Base-by-base conservation (phyloP, 306 rosid species). In the Urtica urens region DNA sequence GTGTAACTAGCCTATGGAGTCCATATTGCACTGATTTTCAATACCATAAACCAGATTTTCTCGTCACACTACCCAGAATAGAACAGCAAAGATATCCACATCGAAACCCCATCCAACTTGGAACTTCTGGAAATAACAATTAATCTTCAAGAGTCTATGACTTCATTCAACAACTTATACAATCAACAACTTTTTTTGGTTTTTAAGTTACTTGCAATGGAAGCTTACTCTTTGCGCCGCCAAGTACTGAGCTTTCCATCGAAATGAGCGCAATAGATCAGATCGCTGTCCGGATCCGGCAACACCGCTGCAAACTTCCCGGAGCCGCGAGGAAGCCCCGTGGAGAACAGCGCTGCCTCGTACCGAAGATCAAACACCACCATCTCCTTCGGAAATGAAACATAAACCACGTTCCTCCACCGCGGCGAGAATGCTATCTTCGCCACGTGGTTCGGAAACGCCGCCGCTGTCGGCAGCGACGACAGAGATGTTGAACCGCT, bases 241-340 rank as follows among this genome's bases (percentile, higher is more conserved):
- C 99, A 92, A 42, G 83, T 77, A 56, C 94, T 92, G 65, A 92
- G 93, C 70, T 54, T 92, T 54, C 99, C 99, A 50, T 92, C 96
- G 7, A 77, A 57, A 53, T 92, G 99, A 64, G 80, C 87, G 64
- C 99, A 92, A 57, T 92, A 80, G 30, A 92, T 57, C 59, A 76
- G 67, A 35, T 82, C 96, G 17, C 71, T 71, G 67, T 65, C 74
- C 6, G 85, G 87, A 69, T 92, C 99, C 5, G 99, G 87, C 34
- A 92, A 53, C 66, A 92, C 93, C 20, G 79, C 99, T 3, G 79
- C 77, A 60, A 85, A 82, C 74, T 92, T 92, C 65, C 96, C 81
- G 24, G 82, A 78, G 14, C 94, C 93, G 26, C 93, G 96, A 38
- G 96, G 96, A 74, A 86, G 57, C 14, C 87, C 37, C 6, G 81